phyloP scores from a whole-genome alignment of 495 filamentous ascomycete species.

The Aspergillus heteromorphus region DNA sequence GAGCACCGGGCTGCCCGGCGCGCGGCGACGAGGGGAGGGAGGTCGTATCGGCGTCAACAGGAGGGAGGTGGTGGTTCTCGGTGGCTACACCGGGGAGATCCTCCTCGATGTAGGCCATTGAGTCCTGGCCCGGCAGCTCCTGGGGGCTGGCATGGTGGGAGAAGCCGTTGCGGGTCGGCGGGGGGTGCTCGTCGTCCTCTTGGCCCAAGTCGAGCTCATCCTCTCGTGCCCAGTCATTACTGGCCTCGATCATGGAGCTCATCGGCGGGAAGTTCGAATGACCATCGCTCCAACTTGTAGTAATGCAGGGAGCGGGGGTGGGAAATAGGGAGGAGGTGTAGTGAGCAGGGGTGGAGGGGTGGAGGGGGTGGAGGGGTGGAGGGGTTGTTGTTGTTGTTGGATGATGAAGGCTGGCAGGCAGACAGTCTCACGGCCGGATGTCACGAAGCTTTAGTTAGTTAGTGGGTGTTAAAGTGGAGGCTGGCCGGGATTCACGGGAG shows the following conservation, averaged over 20 bases:
- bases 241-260: constrained; percentile 49
- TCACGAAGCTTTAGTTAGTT: neutral
- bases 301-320: neutral
- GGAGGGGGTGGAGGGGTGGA: neutral
- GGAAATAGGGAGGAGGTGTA: neutral
- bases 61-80: constrained; percentile 16
- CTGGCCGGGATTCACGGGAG: neutral
- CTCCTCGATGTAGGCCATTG: constrained; percentile 21
- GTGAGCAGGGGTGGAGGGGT: neutral
- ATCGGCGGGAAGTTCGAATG: constrained; percentile 41
- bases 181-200: constrained; percentile 24
- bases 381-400: neutral
- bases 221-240: constrained; percentile 40
- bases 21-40: constrained; percentile 18
- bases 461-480: neutral
- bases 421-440: neutral
- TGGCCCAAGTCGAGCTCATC: constrained; percentile 45
- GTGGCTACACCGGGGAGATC: constrained; percentile 25
- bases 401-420: neutral
- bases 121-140: constrained; percentile 5
- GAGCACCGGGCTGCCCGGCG: constrained; percentile 14
- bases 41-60: constrained; percentile 5
- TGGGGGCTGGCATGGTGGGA: constrained; percentile 12
- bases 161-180: constrained; percentile 20
- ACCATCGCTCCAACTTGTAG: constrained; percentile 32